Evolutionary conservation across 495 filamentous ascomycete species (phyloP).

Genomic region (Xylaria curta): DNA sequence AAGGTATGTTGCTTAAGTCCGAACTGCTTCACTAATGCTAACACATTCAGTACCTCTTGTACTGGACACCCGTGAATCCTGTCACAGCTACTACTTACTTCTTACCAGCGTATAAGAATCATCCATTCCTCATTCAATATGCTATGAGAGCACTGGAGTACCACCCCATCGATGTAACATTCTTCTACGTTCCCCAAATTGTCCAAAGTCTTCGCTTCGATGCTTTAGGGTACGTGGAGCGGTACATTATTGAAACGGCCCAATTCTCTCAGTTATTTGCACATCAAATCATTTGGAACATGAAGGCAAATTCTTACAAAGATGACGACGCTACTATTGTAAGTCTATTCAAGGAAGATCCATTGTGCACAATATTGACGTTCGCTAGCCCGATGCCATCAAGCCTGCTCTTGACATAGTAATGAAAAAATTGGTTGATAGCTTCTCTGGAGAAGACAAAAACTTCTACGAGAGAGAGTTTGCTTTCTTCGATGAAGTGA

Average conservation of each 20-base stretch:
- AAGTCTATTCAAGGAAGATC: conserved; percentile 43
- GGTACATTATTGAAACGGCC: conserved; percentile 95
- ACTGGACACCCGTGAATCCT: conserved; percentile 93
- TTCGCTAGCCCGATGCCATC: conserved; percentile 77
- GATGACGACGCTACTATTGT: conserved; percentile 91
- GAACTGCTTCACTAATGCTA: conserved; percentile 35
- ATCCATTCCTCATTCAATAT: conserved; percentile 95
- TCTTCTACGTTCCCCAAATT: conserved; percentile 98
- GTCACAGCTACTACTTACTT: conserved; percentile 93
- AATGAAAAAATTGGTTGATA: conserved; percentile 78
- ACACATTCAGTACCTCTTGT: conserved; percentile 78
- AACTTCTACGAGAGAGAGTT: conserved; percentile 96
- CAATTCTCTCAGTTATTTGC: conserved; percentile 96
- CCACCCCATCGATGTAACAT: conserved; percentile 93
- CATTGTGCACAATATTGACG: conserved; percentile 42
- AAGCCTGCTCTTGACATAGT: conserved; percentile 94
- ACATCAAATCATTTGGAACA: conserved; percentile 99
- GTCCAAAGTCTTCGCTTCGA: conserved; percentile 97
- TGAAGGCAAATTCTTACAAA: conserved; percentile 98
- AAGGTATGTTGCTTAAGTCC: conserved; percentile 62
- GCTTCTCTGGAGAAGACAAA: conserved; percentile 78
- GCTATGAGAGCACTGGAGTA: conserved; percentile 94
- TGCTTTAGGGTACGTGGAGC: conserved; percentile 89
- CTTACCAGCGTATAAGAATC: conserved; percentile 88
- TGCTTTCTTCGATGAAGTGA: conserved; percentile 96